Conservation (phyloP, 1,284 basidiomycete genomes). For the Takashimella tepidaria region DNA sequence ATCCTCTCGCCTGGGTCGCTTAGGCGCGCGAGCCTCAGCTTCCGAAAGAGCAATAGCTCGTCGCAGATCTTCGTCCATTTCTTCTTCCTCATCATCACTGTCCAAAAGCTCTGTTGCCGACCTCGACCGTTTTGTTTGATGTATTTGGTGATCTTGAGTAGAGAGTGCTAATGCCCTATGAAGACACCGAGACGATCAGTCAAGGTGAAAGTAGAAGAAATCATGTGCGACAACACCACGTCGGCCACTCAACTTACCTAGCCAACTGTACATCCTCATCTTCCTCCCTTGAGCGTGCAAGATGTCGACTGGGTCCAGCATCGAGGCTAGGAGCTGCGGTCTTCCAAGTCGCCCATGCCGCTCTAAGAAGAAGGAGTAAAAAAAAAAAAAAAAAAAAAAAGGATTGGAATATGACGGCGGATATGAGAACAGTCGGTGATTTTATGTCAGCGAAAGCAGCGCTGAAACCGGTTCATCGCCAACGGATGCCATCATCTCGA, state of each 20-base stretch:
- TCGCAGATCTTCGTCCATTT: slow-evolving; percentile 34
- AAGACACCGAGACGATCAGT: not conserved
- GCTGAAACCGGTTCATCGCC: no score
- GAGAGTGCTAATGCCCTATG: slow-evolving; percentile 27
- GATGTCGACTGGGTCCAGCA: not conserved
- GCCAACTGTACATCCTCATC: slow-evolving; percentile 37
- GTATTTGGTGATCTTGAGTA: slow-evolving; percentile 15
- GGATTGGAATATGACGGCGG: not conserved
- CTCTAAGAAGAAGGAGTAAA: slow-evolving; percentile 13
- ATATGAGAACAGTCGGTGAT: no score
- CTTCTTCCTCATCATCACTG: slow-evolving; percentile 14
- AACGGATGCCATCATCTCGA: no score
- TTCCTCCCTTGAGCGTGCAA: not conserved
- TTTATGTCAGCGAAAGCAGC: not conserved
- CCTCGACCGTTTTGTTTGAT: not conserved
- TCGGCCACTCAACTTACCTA: slow-evolving; percentile 28
- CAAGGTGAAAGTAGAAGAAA: not conserved
- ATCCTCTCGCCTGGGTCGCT: slow-evolving; percentile 24
- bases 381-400: not conserved
- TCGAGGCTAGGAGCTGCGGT: slow-evolving; percentile 20
- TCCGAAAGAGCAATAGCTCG: slow-evolving; percentile 24
- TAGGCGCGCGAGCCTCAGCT: slow-evolving; percentile 23
- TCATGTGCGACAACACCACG: no score
- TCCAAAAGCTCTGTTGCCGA: slow-evolving; percentile 3
- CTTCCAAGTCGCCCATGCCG: slow-evolving; percentile 40